Percentiles rank a stretch among this genome's conserved stretches.
Conservation (phyloP, 768 basidiomycete genomes). For the Kockovaella imperatae region DNA sequence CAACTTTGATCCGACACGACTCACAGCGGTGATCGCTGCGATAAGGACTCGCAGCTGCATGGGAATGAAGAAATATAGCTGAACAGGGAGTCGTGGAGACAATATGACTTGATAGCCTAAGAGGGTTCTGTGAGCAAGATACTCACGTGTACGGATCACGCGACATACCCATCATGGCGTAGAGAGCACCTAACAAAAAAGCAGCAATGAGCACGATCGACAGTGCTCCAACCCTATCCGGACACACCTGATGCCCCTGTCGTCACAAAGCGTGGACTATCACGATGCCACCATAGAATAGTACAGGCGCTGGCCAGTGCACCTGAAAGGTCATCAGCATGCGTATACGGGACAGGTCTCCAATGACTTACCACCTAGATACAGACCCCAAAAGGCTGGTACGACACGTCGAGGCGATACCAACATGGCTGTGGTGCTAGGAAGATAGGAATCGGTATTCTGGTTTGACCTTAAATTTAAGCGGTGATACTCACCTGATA, state of each 20-base stretch:
- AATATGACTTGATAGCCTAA: constrained; percentile 39
- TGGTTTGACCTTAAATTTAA: background rate
- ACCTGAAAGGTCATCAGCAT: constrained; percentile 8
- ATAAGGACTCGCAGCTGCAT: constrained; percentile 40
- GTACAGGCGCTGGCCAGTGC: constrained; percentile 33
- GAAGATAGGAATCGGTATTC: background rate
- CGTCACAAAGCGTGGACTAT: too few relatives aligned
- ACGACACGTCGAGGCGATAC: too few relatives aligned
- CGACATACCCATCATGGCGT: constrained; percentile 26
- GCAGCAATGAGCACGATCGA: background rate
- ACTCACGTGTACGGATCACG: background rate
- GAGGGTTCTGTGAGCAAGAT: background rate
- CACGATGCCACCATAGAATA: constrained; percentile 35
- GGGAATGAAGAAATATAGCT: constrained; percentile 43
- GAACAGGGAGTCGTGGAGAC: constrained; percentile 35
- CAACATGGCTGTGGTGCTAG: background rate
- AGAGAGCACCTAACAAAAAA: constrained; percentile 25
- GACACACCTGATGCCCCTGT: constrained; percentile 35
- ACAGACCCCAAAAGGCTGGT: constrained; percentile 40
- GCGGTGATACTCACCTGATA: constrained; percentile 23
- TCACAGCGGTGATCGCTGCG: constrained; percentile 41
- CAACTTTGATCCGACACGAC: too few relatives aligned
- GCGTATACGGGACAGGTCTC: background rate
- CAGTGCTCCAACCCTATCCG: background rate
- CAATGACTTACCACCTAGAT: constrained; percentile 37